A percentile compares a stretch with the other conserved stretches of the same genome.
Evolutionary conservation across 2,329 filamentous ascomycete species (phyloP).

Genomic region (Acarospora socialis): DNA sequence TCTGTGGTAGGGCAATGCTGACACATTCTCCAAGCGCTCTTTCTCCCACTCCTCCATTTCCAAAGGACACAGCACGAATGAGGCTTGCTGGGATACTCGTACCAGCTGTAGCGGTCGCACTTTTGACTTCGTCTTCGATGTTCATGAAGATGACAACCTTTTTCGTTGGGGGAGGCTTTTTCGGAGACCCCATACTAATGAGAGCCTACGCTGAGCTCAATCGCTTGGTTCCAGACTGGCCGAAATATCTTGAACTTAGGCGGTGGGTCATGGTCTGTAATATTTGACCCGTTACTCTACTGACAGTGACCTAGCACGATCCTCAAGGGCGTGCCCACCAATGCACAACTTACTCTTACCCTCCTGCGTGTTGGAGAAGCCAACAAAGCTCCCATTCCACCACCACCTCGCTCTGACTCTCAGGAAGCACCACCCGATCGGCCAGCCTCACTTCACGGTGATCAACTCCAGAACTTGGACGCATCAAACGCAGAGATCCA

Average conservation of each 20-base stretch:
- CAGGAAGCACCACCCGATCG: slow-evolving; percentile 34
- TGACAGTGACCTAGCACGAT: slow-evolving; percentile 39
- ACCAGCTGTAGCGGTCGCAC: slow-evolving; percentile 38
- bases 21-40: slow-evolving; percentile 33
- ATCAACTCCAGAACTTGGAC: slow-evolving; percentile 43
- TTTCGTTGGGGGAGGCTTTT: slow-evolving; percentile 59
- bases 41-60: slow-evolving; percentile 51
- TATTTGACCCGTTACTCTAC: slow-evolving; percentile 1
- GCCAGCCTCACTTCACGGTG: slow-evolving; percentile 38
- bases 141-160: slow-evolving; percentile 53
- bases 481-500: slow-evolving; percentile 53
- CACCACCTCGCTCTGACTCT: slow-evolving; percentile 35
- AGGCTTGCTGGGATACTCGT: slow-evolving; percentile 40
- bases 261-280: slow-evolving; percentile 30
- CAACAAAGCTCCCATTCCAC: slow-evolving; percentile 65
- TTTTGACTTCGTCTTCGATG: slow-evolving; percentile 44
- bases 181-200: slow-evolving; percentile 60
- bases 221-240: slow-evolving; percentile 51
- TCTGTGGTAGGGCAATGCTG: slow-evolving; percentile 1
- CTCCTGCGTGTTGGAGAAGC: slow-evolving; percentile 68
- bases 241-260: slow-evolving; percentile 57
- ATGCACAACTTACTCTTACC: slow-evolving; percentile 69
- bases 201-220: slow-evolving; percentile 39
- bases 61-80: slow-evolving; percentile 36
- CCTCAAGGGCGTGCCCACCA: slow-evolving; percentile 70